Evolutionary conservation across 306 rosid species (phyloP).

Genomic region (Casuarina glauca): DNA sequence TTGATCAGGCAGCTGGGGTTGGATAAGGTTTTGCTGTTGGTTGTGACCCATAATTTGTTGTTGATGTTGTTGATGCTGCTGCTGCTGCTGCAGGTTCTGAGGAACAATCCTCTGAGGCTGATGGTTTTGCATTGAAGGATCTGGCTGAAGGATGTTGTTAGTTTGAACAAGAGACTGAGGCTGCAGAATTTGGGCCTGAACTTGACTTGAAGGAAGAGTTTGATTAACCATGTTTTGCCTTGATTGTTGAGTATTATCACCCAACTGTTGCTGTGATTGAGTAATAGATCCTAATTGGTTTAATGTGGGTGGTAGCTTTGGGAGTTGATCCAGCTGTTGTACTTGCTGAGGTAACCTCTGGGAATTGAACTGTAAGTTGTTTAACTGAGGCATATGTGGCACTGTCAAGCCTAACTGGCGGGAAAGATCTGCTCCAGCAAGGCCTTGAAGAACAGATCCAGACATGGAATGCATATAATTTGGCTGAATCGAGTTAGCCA

Average conservation of each 20-base stretch:
- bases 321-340: conserved; percentile 76
- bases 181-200: conserved; percentile 66
- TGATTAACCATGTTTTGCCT: conserved; percentile 62
- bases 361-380: conserved; percentile 54
- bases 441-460: conserved; percentile 66
- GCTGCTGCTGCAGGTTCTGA: conserved; percentile 61
- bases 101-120: conserved; percentile 59
- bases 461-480: conserved; percentile 63
- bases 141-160: conserved; percentile 61
- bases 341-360: conserved; percentile 70
- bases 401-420: conserved; percentile 66
- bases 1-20: conserved; percentile 56
- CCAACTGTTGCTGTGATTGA: conserved; percentile 62
- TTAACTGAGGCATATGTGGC: conserved; percentile 66
- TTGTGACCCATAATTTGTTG: conserved; percentile 54
- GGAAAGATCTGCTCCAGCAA: conserved; percentile 65
- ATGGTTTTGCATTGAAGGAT: conserved; percentile 56
- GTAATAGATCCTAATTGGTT: conserved; percentile 51
- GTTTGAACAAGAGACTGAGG: conserved; percentile 62
- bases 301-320: conserved; percentile 49
- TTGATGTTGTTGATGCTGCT: conserved; percentile 52
- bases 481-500: conserved; percentile 65
- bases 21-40: conserved; percentile 64
- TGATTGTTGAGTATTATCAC: conserved; percentile 53
- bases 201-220: conserved; percentile 55